phyloP scores from a whole-genome alignment of 2,329 filamentous ascomycete genomes.

The Dothideomycetes sp. region DNA sequence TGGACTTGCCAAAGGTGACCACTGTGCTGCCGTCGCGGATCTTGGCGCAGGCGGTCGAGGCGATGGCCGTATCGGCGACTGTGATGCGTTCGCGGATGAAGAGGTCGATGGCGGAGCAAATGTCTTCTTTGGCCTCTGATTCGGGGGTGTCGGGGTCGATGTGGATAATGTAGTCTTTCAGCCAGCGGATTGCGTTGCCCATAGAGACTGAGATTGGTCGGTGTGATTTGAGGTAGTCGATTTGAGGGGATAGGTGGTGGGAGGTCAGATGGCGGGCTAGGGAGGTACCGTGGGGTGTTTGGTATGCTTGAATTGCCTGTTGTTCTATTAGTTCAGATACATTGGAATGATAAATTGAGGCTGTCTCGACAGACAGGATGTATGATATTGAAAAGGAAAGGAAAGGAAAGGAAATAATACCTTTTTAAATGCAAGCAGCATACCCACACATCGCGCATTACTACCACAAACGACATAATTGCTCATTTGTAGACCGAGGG shows the following conservation, averaged over 20 bases:
- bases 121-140: conserved; percentile 63
- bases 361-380: too few relatives aligned
- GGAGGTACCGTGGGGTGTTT: conserved; percentile 72
- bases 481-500: conserved; percentile 81
- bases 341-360: too few relatives aligned
- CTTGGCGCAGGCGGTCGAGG: conserved; percentile 60
- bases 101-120: conserved; percentile 72
- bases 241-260: conserved; percentile 85
- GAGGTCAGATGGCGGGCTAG: conserved; percentile 84
- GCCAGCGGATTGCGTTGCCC: conserved; percentile 89
- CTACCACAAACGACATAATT: conserved; percentile 83
- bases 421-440: conserved; percentile 79
- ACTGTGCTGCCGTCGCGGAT: conserved; percentile 73
- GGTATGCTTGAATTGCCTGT: conserved; percentile 86
- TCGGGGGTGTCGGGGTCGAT: conserved; percentile 81
- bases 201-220: conserved; percentile 94
- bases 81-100: conserved; percentile 88
- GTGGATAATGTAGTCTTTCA: conserved; percentile 86
- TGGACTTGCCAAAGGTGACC: conserved; percentile 77
- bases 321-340: too few relatives aligned
- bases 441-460: conserved; percentile 77
- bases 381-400: too few relatives aligned
- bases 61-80: conserved; percentile 77
- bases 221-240: conserved; percentile 86
- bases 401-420: conserved; percentile 41